A percentile compares a stretch with the other conserved stretches of the same genome.
These are phyloP conservation scores for Otatea glauca DNA, from an alignment of 176 grass and related monocot species.

Conservation along the genomic window DNA sequence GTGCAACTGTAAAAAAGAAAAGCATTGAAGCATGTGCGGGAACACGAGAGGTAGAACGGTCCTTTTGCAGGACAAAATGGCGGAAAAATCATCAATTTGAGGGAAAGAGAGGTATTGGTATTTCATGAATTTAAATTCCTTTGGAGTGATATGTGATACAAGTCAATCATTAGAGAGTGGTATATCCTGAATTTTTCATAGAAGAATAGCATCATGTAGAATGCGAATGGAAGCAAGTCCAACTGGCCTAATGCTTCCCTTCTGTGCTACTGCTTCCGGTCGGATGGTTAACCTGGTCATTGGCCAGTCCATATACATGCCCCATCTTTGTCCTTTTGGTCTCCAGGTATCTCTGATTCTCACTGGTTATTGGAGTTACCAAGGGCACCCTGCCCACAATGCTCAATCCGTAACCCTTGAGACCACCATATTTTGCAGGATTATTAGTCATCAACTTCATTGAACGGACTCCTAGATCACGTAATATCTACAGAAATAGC, in stretches of 20 bases:
- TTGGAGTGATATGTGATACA: too few relatives aligned
- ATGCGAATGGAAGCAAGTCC: not conserved
- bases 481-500: slow-evolving; percentile 61
- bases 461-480: slow-evolving; percentile 77
- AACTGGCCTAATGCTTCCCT: slow-evolving; percentile 37
- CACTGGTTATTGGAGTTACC: slow-evolving; percentile 80
- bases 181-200: too few relatives aligned
- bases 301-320: slow-evolving; percentile 63
- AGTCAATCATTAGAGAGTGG: too few relatives aligned
- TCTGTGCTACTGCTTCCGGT: slow-evolving; percentile 18
- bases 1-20: too few relatives aligned
- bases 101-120: too few relatives aligned
- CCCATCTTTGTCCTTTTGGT: slow-evolving; percentile 92
- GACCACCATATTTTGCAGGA: slow-evolving; percentile 80
- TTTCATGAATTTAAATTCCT: too few relatives aligned
- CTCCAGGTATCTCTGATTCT: slow-evolving; percentile 83
- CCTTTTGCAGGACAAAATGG: too few relatives aligned
- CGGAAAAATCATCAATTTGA: too few relatives aligned
- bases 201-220: slow-evolving; percentile 2
- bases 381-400: slow-evolving; percentile 76
- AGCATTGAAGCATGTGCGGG: too few relatives aligned
- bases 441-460: slow-evolving; percentile 96
- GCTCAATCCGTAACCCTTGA: slow-evolving; percentile 89
- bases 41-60: too few relatives aligned
- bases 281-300: slow-evolving; percentile 37